Base-by-base conservation (phyloP, 768 basidiomycete species). In the Amanita rimosa region DNA sequence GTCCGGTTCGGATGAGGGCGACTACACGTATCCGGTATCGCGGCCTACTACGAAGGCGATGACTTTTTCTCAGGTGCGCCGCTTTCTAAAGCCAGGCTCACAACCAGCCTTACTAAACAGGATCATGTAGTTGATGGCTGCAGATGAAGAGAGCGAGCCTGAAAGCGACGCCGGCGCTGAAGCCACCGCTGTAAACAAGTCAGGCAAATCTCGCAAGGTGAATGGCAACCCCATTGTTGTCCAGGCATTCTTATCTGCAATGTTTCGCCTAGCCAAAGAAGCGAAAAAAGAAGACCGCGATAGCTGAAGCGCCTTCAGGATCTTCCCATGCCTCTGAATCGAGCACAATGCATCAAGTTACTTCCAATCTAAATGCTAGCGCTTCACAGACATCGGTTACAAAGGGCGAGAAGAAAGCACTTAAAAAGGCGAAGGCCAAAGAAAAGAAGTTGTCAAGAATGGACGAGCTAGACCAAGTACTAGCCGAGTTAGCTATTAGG, bases 401-500 rank as follows among this genome's bases (percentile, higher is more conserved):
- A 49, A 65, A 64, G 49, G 73, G 65, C 44, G 72, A 82, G 58
- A 75, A 79, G 61, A 79, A 77, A 54, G 73, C 79, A 3, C 64
- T 71, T 19, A 83, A 83, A 63, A 80, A 81, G 58, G 77, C 74
- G 1, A 78, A 78, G 54, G 73, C 68, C 4, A 86, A 83, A 60
- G 78, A 74, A 48, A 81, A 79, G 63, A 83, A 78, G 44, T n/a
- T n/a, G n/a, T 75, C 74, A 0, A 78, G 74, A 11, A 63, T 71
- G 48, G 85, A 93, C 56, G 91, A 97, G 53, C 67, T 98, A 22
- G 92, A 96, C 56, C 71, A 78, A 47, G 92, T 83, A 0, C 69
- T 97, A 8, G 85, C 82, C 1, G 91, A 96, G 57, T 71, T 97
- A n/a, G 81, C 84, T 1, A 52, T 81, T 43, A 83, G 89, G 86